Evolutionary conservation across 2,329 filamentous ascomycete genomes (phyloP).

Genomic region (Cercospora sojina): DNA sequence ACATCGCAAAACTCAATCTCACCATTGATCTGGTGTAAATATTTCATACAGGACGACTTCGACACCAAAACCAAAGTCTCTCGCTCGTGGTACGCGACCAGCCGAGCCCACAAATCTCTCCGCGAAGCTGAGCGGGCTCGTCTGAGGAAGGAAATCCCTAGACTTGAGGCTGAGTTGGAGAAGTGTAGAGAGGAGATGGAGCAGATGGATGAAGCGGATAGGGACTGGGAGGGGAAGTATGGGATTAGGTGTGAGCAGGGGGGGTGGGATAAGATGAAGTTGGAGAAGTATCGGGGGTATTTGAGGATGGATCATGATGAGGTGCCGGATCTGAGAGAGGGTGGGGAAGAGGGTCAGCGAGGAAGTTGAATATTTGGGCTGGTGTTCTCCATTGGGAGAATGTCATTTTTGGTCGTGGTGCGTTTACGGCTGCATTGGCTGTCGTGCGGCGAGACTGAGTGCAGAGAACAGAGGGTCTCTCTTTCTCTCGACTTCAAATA

Average conservation of each 20-base stretch:
- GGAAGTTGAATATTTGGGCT: neutral
- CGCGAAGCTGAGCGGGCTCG: neutral
- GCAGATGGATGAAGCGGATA: neutral
- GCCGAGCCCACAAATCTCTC: neutral
- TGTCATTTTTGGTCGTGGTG: neutral
- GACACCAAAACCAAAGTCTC: neutral
- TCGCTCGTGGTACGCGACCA: neutral
- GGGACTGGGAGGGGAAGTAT: neutral
- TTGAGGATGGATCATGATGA: slow-evolving; percentile 5
- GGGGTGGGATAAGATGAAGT: neutral
- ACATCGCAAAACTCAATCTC: neutral
- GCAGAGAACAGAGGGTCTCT: too few species aligned
- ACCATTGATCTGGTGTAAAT: too few species aligned
- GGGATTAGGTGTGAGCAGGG: neutral
- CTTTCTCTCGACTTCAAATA: neutral
- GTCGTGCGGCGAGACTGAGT: too few species aligned
- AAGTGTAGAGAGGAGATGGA: neutral
- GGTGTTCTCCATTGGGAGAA: neutral
- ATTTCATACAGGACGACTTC: too few species aligned
- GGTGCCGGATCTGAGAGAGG: slow-evolving; percentile 1
- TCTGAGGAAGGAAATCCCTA: neutral
- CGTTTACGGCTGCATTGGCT: neutral
- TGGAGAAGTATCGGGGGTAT: slow-evolving; percentile 1
- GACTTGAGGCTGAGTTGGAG: neutral
- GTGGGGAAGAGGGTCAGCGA: neutral